These are phyloP conservation scores for Aspergillus incahuasiensis DNA, from an alignment of 495 filamentous ascomycete species.

Conservation along the genomic window DNA sequence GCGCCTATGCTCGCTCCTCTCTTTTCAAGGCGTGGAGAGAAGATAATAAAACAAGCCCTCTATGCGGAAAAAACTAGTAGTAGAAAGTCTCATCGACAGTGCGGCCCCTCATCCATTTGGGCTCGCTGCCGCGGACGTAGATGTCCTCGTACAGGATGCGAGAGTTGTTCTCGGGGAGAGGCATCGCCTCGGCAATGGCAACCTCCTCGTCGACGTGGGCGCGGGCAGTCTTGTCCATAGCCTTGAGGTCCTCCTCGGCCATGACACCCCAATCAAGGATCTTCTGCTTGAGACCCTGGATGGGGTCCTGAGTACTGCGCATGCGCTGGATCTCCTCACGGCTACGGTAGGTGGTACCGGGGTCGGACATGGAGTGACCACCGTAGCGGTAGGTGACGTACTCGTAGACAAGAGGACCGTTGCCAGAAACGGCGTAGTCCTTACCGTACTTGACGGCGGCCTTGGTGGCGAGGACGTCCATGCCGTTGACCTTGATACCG, in stretches of 20 bases:
- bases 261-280: constrained; percentile 91
- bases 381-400: constrained; percentile 99
- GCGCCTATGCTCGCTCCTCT: neutral
- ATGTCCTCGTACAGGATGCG: constrained; percentile 94
- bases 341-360: constrained; percentile 97
- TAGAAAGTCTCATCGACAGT: constrained; percentile 93
- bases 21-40: neutral
- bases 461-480: constrained; percentile 98
- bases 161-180: constrained; percentile 64
- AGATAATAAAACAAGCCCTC: neutral
- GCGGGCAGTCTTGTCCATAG: constrained; percentile 87
- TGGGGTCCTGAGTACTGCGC: constrained; percentile 96
- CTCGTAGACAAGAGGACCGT: constrained; percentile 92
- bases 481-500: constrained; percentile 98
- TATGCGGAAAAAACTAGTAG: constrained; percentile 45
- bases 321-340: constrained; percentile 99
- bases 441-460: constrained; percentile 90
- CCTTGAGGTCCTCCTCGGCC: constrained; percentile 95
- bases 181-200: constrained; percentile 80
- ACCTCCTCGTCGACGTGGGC: constrained; percentile 84
- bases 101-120: constrained; percentile 82
- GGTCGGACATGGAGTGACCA: constrained; percentile 98
- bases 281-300: constrained; percentile 96
- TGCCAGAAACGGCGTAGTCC: constrained; percentile 71
- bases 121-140: constrained; percentile 89